Evolutionary conservation across 176 grass and related monocot species (phyloP).

Genomic region (Phyllostachys edulis): DNA sequence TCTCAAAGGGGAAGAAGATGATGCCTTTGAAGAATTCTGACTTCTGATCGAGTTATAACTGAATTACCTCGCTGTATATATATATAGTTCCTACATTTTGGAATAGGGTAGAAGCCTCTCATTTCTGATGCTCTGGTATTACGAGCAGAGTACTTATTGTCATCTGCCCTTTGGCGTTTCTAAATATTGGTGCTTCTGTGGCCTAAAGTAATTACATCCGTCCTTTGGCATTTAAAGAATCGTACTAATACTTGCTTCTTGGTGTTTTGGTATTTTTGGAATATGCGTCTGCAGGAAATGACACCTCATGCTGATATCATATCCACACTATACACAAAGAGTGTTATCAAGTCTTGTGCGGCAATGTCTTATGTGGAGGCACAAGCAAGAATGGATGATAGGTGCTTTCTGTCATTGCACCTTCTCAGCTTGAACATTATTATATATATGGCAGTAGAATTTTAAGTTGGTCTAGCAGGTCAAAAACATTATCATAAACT

Average conservation of each 20-base stretch:
- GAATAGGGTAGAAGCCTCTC: neutral
- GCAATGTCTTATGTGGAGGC: constrained; percentile 99
- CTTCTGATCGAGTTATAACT: too few species aligned
- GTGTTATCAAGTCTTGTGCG: constrained; percentile 92
- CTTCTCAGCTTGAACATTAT: constrained; percentile 23
- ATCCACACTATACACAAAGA: constrained; percentile 87
- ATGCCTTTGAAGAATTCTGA: too few species aligned
- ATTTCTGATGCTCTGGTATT: constrained; percentile 15
- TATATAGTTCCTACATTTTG: neutral
- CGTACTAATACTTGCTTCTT: constrained; percentile 11
- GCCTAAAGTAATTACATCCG: neutral
- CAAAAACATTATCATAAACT: constrained; percentile 22
- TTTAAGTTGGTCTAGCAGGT: neutral
- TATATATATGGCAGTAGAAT: constrained; percentile 29
- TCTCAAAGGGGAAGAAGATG: too few species aligned
- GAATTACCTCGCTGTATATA: too few species aligned
- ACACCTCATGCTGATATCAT: constrained; percentile 86
- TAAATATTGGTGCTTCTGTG: neutral
- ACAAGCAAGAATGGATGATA: constrained; percentile 99
- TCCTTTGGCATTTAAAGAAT: constrained; percentile 9
- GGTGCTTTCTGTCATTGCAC: constrained; percentile 41
- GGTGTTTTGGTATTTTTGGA: constrained; percentile 20
- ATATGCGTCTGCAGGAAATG: constrained; percentile 66
- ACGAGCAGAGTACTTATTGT: neutral
- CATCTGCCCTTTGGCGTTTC: constrained; percentile 1